Conservation (phyloP, 805 yeast genomes). For the Starmerella tilneyi region DNA sequence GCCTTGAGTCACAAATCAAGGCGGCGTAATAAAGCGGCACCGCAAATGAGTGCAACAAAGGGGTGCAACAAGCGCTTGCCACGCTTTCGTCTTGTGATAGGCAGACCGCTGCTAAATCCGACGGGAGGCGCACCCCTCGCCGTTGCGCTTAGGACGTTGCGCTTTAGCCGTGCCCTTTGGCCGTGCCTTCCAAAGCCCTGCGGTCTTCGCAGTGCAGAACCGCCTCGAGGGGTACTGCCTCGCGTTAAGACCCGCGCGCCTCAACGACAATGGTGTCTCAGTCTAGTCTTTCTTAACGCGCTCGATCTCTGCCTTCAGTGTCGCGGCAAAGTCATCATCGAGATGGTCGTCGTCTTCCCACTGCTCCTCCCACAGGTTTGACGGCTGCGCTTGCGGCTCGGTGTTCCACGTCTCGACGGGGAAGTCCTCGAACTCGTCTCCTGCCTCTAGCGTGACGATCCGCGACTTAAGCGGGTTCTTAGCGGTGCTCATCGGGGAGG, state of each 20-base stretch:
- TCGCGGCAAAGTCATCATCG: conserved; percentile 75
- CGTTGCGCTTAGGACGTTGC: no score
- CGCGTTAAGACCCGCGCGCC: neutral
- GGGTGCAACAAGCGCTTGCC: no score
- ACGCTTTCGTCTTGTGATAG: no score
- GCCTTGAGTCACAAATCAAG: no score
- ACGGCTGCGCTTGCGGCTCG: conserved; percentile 35
- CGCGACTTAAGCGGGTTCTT: conserved; percentile 7
- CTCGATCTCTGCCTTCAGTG: conserved; percentile 38
- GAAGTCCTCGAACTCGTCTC: conserved; percentile 95
- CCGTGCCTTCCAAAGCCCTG: no score
- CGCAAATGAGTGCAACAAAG: no score
- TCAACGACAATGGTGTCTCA: neutral
- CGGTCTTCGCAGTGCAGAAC: neutral
- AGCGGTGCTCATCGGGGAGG: conserved; percentile 6
- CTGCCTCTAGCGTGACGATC: conserved; percentile 75
- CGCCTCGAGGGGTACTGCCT: neutral
- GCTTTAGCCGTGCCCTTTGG: no score
- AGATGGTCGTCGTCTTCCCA: conserved; percentile 85
- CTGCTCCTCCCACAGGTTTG: conserved; percentile 85
- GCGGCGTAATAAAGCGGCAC: no score
- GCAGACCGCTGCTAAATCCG: no score
- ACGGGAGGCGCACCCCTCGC: no score
- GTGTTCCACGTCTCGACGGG: conserved; percentile 42
- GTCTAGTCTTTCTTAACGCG: neutral